Evolutionary conservation across 2,329 filamentous ascomycete species (phyloP).

Genomic region (Hymenoscyphus linearis): DNA sequence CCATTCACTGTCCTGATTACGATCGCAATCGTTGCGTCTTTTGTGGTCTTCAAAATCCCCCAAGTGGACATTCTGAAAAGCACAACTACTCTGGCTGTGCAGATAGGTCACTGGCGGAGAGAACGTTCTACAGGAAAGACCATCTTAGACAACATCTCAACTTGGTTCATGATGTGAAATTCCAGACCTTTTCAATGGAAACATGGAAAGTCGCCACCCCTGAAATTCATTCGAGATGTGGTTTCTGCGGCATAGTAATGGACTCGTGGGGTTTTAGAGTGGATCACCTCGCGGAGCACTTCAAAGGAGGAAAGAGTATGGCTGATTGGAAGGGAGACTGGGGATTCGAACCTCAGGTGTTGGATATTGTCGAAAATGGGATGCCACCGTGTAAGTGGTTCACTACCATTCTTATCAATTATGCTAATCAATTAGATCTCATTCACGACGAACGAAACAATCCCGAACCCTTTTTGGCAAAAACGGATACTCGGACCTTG

Average conservation of each 20-base stretch:
- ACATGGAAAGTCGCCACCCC: constrained; percentile 55
- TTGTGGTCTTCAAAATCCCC: constrained; percentile 51
- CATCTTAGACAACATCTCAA: constrained; percentile 62
- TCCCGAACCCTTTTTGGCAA: constrained; percentile 45
- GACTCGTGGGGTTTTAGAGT: constrained; percentile 56
- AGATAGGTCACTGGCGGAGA: constrained; percentile 56
- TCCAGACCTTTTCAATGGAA: constrained; percentile 58
- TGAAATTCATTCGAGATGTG: constrained; percentile 58
- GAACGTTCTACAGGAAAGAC: constrained; percentile 62
- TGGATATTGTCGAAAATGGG: constrained; percentile 60
- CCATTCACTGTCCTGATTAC: constrained; percentile 53
- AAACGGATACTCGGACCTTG: constrained; percentile 48
- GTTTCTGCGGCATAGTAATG: constrained; percentile 59
- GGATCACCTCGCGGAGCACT: constrained; percentile 63
- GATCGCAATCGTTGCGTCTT: constrained; percentile 54
- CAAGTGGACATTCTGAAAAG: constrained; percentile 49
- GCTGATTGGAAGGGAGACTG: constrained; percentile 66
- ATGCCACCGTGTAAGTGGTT: constrained; percentile 56
- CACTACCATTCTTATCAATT: constrained; percentile 13
- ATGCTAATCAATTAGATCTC: constrained; percentile 42
- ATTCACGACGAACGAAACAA: constrained; percentile 58
- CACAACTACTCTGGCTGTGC: constrained; percentile 61
- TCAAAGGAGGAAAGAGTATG: constrained; percentile 62
- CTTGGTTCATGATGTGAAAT: constrained; percentile 57
- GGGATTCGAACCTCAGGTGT: constrained; percentile 58